phyloP scores from a whole-genome alignment of 148 eudicot genomes.

The Rhododendron griersonianum region DNA sequence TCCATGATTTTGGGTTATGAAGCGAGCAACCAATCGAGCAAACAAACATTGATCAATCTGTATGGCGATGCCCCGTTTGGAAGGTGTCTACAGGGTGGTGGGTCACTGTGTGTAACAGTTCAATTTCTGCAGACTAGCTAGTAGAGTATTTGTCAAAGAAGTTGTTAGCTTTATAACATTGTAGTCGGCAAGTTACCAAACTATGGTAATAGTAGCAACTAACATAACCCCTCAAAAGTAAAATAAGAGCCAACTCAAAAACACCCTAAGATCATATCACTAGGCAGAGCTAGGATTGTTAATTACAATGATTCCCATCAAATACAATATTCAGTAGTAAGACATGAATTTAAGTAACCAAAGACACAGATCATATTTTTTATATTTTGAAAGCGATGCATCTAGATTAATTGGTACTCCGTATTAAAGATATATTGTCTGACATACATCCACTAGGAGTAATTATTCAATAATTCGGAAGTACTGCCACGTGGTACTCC shows the following conservation, averaged over 20 bases:
- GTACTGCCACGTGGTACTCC: too few species aligned
- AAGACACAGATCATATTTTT: too few species aligned
- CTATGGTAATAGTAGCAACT: neutral
- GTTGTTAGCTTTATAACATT: neutral
- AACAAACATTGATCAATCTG: too few species aligned
- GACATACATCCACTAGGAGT: too few species aligned
- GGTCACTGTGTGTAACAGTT: neutral
- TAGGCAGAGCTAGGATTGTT: neutral
- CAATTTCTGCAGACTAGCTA: neutral
- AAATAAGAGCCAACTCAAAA: neutral
- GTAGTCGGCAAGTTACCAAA: neutral
- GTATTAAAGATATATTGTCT: too few species aligned
- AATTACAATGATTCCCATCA: neutral
- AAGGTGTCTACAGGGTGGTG: too few species aligned
- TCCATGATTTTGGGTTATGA: too few species aligned
- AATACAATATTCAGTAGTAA: neutral
- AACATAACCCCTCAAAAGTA: neutral
- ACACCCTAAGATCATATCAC: neutral
- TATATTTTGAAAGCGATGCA: too few species aligned
- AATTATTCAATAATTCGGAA: too few species aligned
- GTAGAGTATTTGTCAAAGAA: neutral
- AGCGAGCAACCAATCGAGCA: too few species aligned
- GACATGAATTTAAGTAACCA: neutral
- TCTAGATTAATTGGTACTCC: too few species aligned
- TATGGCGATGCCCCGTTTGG: too few species aligned